Base-by-base conservation (phyloP, 805 yeast species). In the Yarrowia sp. region DNA sequence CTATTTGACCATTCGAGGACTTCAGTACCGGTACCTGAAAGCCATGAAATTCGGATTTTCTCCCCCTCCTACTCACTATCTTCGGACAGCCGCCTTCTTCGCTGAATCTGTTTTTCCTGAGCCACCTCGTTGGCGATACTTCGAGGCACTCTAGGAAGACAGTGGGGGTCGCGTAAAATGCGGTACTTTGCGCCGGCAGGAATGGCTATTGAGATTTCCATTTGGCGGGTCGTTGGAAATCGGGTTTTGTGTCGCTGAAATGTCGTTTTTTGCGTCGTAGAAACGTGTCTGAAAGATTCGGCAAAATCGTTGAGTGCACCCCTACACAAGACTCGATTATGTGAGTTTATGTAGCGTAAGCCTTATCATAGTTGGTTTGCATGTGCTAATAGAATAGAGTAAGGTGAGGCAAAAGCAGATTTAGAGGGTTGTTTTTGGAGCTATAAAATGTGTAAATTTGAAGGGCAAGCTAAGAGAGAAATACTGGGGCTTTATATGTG, bases 151-250 rank as follows among this genome's bases (percentile, higher is more conserved):
- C 70, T 49, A 1, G 75, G 75, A 15, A 73, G 65, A 17, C 68
- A 42, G 65, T 73, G 75, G 3, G 75, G 75, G 55, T 73, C 71
- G 9, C 75, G 64, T 33, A 73, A 55, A 33, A 73, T 69, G 19
- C 75, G 67, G 60, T 72, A 73, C 39, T 72, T 72, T 10, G 74
- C 75, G 13, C 72, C 68, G 3, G 65, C 55, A 12, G 75, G 75
- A 19, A 73, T 73, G 13, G 68, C 69, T 34, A 69, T 53, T 20
- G 55, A 44, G 38, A 66, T 42, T 66, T 60, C 65, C 68, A 58
- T 24, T 4, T 24, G 30, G 30, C 3, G 30, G 30, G 30, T 24
- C 30, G 30, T 24, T 24, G 30, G 30, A 24, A 7, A 24, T 24
- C 30, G 6, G 30, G 30, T 24, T 24, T 24, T 24, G n/a, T 7